Evolutionary conservation across 768 basidiomycete genomes (phyloP), one percentile per base, ranked within the genome.

Genomic region (Panus rudis): DNA sequence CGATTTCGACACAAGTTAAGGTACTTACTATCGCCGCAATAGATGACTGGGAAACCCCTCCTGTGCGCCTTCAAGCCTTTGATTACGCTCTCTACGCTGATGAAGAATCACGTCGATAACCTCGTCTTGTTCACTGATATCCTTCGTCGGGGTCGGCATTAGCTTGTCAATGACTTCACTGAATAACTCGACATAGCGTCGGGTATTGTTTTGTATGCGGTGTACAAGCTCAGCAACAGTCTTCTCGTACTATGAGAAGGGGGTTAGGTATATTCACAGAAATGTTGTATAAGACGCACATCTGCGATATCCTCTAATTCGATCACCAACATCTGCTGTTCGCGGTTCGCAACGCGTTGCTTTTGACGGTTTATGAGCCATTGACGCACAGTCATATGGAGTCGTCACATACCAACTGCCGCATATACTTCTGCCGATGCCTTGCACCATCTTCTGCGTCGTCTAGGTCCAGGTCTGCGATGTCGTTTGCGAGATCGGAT

Each of bases 51-150:
- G 96, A 63, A 98, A 98, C 24, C 79, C 78, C 16, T 80, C 77
- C 49, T 82, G 76, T n/a, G 63, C 63, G 17, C 78, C 82, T 43
- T 88, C 86, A 28, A 81, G 70, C 60, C 85, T 79, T 43, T 84
- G 79, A 55, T 97, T 97, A 46, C 90, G 75, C 61, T 96, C 88
- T 42, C 83, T 73, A 42, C 96, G 75, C 57, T 98, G 96, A 60
- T 92, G 91, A 49, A 98, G 74, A 46, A 99, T 96, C 4, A 98
- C 82, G 63, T 99, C 96, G 30, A 97, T 87, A 38, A 97, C 93
- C 62, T 99, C 96, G 49, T 91, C 87, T 30, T 91, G 78, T 49
- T 90, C 82, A 45, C 80, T 84, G 47, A 97, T 87, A 53, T 96
- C 92, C 58, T 82, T 85, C 7, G 87, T 92, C 11, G 92, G 89